These are phyloP conservation scores for Didymella lethalis DNA, from an alignment of 2,329 filamentous ascomycete species.

Conservation along the genomic window DNA sequence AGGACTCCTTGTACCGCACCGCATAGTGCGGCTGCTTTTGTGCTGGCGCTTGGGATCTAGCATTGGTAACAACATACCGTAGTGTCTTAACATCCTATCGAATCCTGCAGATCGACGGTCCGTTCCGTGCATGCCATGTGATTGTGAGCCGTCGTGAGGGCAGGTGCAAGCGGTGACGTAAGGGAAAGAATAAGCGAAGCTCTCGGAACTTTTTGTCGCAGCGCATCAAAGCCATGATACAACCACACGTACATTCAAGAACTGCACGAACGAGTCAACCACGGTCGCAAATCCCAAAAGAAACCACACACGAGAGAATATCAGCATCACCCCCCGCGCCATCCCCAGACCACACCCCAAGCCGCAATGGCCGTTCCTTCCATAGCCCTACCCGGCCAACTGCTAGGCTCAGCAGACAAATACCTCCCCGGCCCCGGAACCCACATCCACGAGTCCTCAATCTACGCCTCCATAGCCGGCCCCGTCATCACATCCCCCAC, in stretches of 20 bases:
- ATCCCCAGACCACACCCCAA: neutral
- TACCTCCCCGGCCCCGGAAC: slow-evolving; percentile 82
- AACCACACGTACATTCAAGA: slow-evolving; percentile 1
- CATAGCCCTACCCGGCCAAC: slow-evolving; percentile 81
- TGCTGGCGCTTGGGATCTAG: slow-evolving; percentile 25
- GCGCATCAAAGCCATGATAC: slow-evolving; percentile 3
- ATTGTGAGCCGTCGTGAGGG: slow-evolving; percentile 3
- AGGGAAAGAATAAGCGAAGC: slow-evolving; percentile 33
- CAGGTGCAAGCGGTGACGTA: slow-evolving; percentile 27
- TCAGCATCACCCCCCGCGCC: neutral
- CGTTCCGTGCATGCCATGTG: slow-evolving; percentile 3
- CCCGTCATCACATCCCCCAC: slow-evolving; percentile 62
- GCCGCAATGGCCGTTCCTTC: slow-evolving; percentile 46
- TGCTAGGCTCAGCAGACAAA: slow-evolving; percentile 71
- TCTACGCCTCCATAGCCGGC: slow-evolving; percentile 85
- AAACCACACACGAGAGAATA: neutral
- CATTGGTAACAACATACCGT: slow-evolving; percentile 36
- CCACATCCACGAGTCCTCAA: slow-evolving; percentile 76
- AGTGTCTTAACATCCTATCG: slow-evolving; percentile 41
- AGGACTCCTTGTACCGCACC: slow-evolving; percentile 21
- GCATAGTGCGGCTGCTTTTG: slow-evolving; percentile 17
- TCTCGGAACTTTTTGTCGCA: slow-evolving; percentile 1
- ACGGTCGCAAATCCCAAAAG: neutral
- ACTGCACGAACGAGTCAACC: neutral
- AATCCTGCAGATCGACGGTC: slow-evolving; percentile 21